Conservation (phyloP, 192 early-diverging fungal species). For the Coemansia sp. region DNA sequence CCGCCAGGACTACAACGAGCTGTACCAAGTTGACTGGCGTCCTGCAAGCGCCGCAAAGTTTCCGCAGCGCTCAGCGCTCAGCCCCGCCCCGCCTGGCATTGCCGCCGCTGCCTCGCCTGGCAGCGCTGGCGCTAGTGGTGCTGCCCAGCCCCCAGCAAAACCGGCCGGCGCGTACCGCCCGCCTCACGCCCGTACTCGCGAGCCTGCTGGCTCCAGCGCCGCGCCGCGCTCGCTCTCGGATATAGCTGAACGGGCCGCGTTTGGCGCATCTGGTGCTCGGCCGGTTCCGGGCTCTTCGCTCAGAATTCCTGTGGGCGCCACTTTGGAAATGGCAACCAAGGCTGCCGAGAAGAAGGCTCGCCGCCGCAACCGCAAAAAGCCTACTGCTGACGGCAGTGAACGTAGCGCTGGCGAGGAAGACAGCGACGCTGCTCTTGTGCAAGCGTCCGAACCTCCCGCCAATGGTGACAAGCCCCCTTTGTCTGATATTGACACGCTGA, state of each 20-base stretch:
- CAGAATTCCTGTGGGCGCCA: conserved; percentile 33
- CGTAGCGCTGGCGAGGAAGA: conserved; percentile 25
- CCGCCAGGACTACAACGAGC: conserved; percentile 71
- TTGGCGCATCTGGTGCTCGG: conserved; percentile 12
- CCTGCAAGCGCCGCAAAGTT: conserved; percentile 61
- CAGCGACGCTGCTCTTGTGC: not conserved
- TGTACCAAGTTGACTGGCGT: conserved; percentile 79
- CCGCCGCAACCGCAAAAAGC: conserved; percentile 74
- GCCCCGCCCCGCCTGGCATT: conserved; percentile 64
- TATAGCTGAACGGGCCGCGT: conserved; percentile 31
- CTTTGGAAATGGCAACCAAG: conserved; percentile 4
- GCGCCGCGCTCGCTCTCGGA: conserved; percentile 41
- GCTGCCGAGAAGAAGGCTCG: conserved; percentile 58
- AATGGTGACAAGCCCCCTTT: not conserved
- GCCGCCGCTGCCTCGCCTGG: conserved; percentile 15
- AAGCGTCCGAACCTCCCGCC: conserved; percentile 6
- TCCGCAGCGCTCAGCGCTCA: conserved; percentile 72
- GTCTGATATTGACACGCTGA: conserved; percentile 65
- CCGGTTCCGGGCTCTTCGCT: too few relatives aligned
- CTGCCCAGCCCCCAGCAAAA: conserved; percentile 32
- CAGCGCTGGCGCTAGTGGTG: conserved; percentile 17
- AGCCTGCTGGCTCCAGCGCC: conserved; percentile 2
- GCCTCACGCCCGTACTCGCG: conserved; percentile 59
- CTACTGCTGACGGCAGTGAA: conserved; percentile 56
- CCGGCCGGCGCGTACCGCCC: conserved; percentile 65